A percentile compares a stretch with the other conserved stretches of the same genome.
Evolutionary conservation across 768 basidiomycete species (phyloP).

Genomic region (Pulveroboletus sp.): DNA sequence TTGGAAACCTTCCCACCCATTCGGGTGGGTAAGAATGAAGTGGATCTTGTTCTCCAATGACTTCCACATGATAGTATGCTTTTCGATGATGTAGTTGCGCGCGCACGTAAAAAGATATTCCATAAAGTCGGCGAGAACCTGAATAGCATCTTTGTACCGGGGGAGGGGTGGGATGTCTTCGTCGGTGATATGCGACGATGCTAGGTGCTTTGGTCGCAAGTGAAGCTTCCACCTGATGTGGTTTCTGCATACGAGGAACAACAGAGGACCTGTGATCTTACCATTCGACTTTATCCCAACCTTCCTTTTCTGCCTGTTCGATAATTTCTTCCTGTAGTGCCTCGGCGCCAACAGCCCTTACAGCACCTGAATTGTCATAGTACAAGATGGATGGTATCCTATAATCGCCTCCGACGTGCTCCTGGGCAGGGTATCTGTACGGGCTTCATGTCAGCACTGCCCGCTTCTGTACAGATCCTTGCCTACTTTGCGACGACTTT

Average conservation of each 20-base stretch:
- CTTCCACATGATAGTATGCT: slow-evolving; percentile 28
- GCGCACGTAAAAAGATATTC: slow-evolving; percentile 23
- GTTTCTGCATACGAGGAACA: not conserved
- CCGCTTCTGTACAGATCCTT: not conserved
- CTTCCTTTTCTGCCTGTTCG: not conserved
- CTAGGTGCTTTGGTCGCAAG: slow-evolving; percentile 29
- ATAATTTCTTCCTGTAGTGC: not conserved
- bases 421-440: slow-evolving; percentile 45
- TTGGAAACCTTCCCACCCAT: slow-evolving; percentile 31
- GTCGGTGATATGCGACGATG: slow-evolving; percentile 20
- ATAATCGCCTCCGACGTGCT: slow-evolving; percentile 43
- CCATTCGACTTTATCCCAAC: slow-evolving; percentile 35
- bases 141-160: slow-evolving; percentile 13
- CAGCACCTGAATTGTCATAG: slow-evolving; percentile 39
- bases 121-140: slow-evolving; percentile 28
- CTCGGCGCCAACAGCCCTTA: slow-evolving; percentile 27
- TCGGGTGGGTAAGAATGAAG: slow-evolving; percentile 28
- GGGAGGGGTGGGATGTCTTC: slow-evolving; percentile 26
- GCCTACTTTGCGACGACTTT: slow-evolving; percentile 25
- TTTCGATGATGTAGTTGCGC: slow-evolving; percentile 20
- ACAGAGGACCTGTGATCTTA: slow-evolving; percentile 4
- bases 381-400: slow-evolving; percentile 48
- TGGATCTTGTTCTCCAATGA: slow-evolving; percentile 20
- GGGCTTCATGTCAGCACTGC: not conserved
- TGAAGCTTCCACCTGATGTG: slow-evolving; percentile 33